Conservation (phyloP, 2,329 filamentous ascomycete species). For the Fusarium solani-melongenae region DNA sequence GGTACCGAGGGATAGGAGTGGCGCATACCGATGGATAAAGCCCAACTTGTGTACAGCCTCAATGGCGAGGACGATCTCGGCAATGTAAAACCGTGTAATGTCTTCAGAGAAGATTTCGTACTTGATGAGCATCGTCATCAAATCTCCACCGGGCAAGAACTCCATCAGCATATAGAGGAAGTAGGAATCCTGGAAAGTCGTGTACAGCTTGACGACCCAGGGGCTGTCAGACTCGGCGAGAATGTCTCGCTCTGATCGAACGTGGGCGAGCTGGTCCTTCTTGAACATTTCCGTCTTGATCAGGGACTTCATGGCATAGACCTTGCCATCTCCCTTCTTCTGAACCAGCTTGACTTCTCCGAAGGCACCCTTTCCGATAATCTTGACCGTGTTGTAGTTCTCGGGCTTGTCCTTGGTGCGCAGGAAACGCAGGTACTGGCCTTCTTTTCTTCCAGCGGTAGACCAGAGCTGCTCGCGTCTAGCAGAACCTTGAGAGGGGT, state of each 20-base stretch:
- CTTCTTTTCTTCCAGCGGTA: slow-evolving; percentile 87
- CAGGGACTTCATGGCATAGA: slow-evolving; percentile 97
- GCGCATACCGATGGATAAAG: slow-evolving; percentile 92
- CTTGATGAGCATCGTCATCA: slow-evolving; percentile 99
- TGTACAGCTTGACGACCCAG: slow-evolving; percentile 98
- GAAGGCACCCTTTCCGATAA: slow-evolving; percentile 98
- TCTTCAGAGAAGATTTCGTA: slow-evolving; percentile 99
- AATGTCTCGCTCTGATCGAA: slow-evolving; percentile 97
- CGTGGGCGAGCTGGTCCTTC: slow-evolving; percentile 97
- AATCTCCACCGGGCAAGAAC: slow-evolving; percentile 95
- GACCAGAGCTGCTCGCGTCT: slow-evolving; percentile 88
- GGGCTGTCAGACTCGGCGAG: slow-evolving; percentile 98
- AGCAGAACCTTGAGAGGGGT: slow-evolving; percentile 77
- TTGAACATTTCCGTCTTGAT: slow-evolving; percentile 99
- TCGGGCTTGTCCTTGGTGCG: slow-evolving; percentile 92
- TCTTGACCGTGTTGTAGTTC: slow-evolving; percentile 96
- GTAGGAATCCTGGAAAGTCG: slow-evolving; percentile 95
- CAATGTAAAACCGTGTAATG: slow-evolving; percentile 99
- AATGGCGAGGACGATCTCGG: slow-evolving; percentile 97
- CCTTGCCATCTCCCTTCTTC: slow-evolving; percentile 94
- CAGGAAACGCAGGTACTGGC: slow-evolving; percentile 92
- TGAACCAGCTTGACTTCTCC: slow-evolving; percentile 98
- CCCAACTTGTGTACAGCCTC: slow-evolving; percentile 98
- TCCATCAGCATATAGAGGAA: slow-evolving; percentile 99
- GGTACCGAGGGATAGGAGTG: background rate